These are phyloP conservation scores for Sugiyamaella smithiae DNA, from an alignment of 805 yeast species.

Conservation along the genomic window DNA sequence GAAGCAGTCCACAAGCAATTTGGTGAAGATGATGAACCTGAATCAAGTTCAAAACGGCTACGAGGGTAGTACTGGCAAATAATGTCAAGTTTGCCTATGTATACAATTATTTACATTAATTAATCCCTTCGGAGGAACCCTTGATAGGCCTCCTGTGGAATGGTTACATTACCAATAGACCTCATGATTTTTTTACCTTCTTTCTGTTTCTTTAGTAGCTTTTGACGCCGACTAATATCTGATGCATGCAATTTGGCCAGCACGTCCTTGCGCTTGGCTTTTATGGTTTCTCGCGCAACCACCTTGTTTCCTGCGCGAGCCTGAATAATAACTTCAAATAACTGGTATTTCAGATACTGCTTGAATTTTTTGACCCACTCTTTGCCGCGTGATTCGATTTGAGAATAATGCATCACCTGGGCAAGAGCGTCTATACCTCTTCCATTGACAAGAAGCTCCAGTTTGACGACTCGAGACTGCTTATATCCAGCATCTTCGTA, in stretches of 20 bases:
- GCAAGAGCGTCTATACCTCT: conserved; percentile 88
- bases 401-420: conserved; percentile 80
- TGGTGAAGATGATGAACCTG: conserved; percentile 10
- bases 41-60: not conserved
- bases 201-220: conserved; percentile 81
- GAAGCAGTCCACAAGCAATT: conserved; percentile 62
- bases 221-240: conserved; percentile 86
- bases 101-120: conserved; percentile 3
- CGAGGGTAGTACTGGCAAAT: not conserved
- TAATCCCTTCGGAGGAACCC: conserved; percentile 57
- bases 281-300: conserved; percentile 88
- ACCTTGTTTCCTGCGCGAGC: conserved; percentile 79
- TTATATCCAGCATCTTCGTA: conserved; percentile 91
- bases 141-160: conserved; percentile 84
- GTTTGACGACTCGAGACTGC: conserved; percentile 74
- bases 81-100: too few species aligned
- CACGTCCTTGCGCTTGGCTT: conserved; percentile 94
- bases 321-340: conserved; percentile 90
- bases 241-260: conserved; percentile 90
- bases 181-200: conserved; percentile 89
- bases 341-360: conserved; percentile 72
- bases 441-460: conserved; percentile 88
- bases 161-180: conserved; percentile 70
- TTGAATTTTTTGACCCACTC: conserved; percentile 83
- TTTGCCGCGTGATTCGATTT: conserved; percentile 67